A percentile compares a stretch with the other conserved stretches of the same genome.
Conservation (phyloP, 177 flowering plant species). For the Viscum album region DNA sequence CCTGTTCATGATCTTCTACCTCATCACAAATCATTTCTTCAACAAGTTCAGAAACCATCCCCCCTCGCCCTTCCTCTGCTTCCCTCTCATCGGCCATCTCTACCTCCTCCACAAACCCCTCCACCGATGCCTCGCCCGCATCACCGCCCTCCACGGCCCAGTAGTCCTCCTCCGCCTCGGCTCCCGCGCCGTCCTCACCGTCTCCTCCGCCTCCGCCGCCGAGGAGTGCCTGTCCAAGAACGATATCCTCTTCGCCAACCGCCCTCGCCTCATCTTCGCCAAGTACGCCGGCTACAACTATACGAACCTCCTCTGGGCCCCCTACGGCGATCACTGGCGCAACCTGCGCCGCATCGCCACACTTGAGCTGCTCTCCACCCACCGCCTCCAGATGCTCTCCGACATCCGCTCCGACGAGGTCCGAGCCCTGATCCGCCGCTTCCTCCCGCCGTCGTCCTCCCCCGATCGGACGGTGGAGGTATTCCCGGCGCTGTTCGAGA, state of each 20-base stretch:
- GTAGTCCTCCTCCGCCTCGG: background rate
- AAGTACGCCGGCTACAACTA: background rate
- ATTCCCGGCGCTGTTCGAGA: background rate
- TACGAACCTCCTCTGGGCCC: background rate
- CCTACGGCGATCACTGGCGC: constrained; percentile 4
- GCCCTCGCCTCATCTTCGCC: background rate
- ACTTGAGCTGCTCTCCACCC: background rate
- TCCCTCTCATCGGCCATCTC: background rate
- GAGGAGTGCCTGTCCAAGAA: background rate
- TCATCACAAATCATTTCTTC: too few relatives aligned
- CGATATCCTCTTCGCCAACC: constrained; percentile 3
- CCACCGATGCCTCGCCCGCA: background rate
- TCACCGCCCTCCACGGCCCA: background rate
- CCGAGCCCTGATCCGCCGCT: background rate
- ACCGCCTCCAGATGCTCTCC: background rate
- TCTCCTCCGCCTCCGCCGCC: constrained; percentile 1
- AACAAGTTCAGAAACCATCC: too few relatives aligned
- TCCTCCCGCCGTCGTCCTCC: background rate
- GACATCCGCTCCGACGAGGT: background rate
- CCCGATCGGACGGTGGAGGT: constrained; percentile 1
- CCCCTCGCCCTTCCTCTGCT: background rate
- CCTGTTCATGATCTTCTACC: too few relatives aligned
- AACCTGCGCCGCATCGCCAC: constrained; percentile 4
- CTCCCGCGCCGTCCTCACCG: background rate
- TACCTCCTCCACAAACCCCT: constrained; percentile 1